Conservation (phyloP, 192 early-diverging fungal species). For the Coemansia aciculifera region DNA sequence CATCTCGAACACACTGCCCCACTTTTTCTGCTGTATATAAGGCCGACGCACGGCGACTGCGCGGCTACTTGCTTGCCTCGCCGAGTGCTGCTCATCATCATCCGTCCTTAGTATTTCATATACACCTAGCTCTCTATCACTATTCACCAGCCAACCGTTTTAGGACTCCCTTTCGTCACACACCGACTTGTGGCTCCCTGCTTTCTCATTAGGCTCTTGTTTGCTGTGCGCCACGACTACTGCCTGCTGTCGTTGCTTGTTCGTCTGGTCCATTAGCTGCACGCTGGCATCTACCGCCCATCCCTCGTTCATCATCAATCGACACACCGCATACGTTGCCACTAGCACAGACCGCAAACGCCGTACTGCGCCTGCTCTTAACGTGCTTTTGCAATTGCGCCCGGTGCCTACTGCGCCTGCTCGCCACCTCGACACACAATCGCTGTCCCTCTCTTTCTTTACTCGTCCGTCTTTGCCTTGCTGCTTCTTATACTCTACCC, state of each 20-base stretch:
- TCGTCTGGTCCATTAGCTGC: not conserved
- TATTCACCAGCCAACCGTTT: too few species aligned
- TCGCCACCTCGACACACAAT: conserved; percentile 11
- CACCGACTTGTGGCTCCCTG: not conserved
- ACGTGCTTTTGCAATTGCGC: not conserved
- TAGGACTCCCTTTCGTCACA: not conserved
- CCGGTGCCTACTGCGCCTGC: conserved; percentile 4
- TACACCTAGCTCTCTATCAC: not conserved
- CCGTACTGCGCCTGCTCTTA: conserved; percentile 5
- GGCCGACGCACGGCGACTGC: not conserved
- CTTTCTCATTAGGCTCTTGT: not conserved
- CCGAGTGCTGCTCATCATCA: not conserved
- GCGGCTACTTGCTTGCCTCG: not conserved
- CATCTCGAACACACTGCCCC: not conserved
- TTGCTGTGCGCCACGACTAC: conserved; percentile 11
- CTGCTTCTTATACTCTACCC: conserved; percentile 6
- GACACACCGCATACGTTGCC: not conserved
- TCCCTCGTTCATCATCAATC: conserved; percentile 6
- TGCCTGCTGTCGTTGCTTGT: conserved; percentile 3
- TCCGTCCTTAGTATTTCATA: not conserved
- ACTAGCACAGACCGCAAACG: conserved; percentile 1
- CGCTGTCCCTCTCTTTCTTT: conserved; percentile 5
- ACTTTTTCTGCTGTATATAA: not conserved
- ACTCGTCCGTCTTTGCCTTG: not conserved
- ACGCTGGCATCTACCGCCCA: not conserved